Percentiles rank a stretch among this genome's conserved stretches.
Evolutionary conservation across 2,329 filamentous ascomycete genomes (phyloP).

Genomic region (Trichoderma pleuroti): DNA sequence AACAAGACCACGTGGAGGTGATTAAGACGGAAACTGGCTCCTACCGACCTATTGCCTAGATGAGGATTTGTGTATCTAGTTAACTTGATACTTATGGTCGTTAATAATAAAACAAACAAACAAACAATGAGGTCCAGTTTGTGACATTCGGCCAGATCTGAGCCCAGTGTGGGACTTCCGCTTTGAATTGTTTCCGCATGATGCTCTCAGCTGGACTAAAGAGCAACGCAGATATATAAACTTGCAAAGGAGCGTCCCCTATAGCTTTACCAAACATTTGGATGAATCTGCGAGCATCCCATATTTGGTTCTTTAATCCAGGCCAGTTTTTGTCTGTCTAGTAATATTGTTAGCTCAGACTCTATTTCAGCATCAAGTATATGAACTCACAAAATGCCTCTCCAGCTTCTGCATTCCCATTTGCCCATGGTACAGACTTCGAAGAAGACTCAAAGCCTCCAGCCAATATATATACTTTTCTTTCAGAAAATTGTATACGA

Average conservation of each 20-base stretch:
- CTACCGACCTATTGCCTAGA: too few species aligned
- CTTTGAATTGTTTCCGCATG: neutral
- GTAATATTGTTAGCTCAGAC: neutral
- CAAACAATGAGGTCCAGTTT: too few species aligned
- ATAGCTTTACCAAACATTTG: neutral
- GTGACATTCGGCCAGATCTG: neutral
- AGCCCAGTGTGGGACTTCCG: neutral
- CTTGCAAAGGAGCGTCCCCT: neutral
- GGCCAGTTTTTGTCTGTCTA: neutral
- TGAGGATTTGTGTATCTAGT: too few species aligned
- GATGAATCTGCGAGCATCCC: neutral
- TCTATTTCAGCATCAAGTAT: too few species aligned
- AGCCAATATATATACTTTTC: neutral
- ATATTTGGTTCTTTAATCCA: neutral
- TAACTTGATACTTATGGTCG: too few species aligned
- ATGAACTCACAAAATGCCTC: rapidly evolving
- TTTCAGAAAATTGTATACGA: neutral
- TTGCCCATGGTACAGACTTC: neutral
- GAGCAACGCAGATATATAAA: neutral
- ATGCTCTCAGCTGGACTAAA: neutral
- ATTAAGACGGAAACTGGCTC: too few species aligned
- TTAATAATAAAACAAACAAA: too few species aligned
- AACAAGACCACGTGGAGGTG: too few species aligned
- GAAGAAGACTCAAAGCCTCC: neutral
- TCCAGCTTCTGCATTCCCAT: neutral